Evolutionary conservation across 805 yeast genomes (phyloP), one percentile per base, ranked within the genome.

Genomic region (Lachancea waltii): DNA sequence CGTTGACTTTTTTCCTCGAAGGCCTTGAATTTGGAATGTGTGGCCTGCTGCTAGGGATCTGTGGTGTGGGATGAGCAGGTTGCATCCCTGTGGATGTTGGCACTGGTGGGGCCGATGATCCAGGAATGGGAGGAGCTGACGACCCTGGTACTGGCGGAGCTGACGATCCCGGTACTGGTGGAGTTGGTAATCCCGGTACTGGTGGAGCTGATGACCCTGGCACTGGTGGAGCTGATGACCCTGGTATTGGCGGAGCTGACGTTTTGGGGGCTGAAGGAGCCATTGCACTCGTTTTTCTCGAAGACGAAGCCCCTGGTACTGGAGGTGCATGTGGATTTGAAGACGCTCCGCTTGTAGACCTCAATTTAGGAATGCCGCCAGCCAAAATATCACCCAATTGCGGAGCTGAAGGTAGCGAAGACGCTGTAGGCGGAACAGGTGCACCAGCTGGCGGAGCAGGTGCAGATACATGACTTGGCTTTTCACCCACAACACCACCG

Each of bases 331-430:
- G 73, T 2, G 70, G 69, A 25, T 40, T 28, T 10, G 65, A 50
- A 36, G 54, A 43, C 15, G 45, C 50, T 11, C 26, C 26, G 18
- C 50, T 40, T 2, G 56, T 55, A 11, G 64, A 64, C 41, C 73
- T 76, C 44, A 84, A 66, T 51, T 81, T 81, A 6, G 94, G 92
- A 60, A 85, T 69, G 1, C 94, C 94, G 5, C 81, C 85, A 3
- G 92, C 86, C 16, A 59, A 40, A 14, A 58, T 51, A 39, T 55
- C 62, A 30, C 60, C 60, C 28, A 57, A 33, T 40, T 59, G 62
- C 9, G 63, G 64, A 3, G 57, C 61, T 4, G 26, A 23, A 11
- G 26, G 26, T 13, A 23, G 57, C 60, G 35, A 49, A 28, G 32
- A 57, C 45, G 33, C 30, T 7, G 13, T n/a, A n/a, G n/a, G n/a